These are phyloP conservation scores for Isoetes engelmannii DNA, from an alignment of 83 land plant species.

Conservation along the genomic window DNA sequence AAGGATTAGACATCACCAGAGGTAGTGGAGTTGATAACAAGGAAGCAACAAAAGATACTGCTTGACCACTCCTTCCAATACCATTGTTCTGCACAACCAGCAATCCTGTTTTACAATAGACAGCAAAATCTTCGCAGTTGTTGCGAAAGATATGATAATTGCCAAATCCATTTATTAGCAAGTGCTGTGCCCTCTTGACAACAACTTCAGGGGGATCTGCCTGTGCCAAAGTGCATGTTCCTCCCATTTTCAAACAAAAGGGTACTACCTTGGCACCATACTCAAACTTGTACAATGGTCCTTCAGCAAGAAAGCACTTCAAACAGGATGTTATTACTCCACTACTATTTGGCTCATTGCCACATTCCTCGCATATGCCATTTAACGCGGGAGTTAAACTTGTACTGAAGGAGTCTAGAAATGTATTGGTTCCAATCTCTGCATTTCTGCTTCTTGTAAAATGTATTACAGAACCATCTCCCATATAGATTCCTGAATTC, in stretches of 20 bases:
- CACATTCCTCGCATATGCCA: conserved; percentile 37
- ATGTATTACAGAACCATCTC: too few species aligned
- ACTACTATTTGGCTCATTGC: conserved; percentile 26
- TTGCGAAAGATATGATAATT: conserved; percentile 62
- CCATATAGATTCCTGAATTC: too few species aligned
- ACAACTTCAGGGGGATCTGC: conserved; percentile 65
- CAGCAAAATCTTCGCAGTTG: conserved; percentile 92
- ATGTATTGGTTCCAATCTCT: too few species aligned
- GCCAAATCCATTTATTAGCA: conserved; percentile 77
- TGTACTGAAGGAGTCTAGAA: too few species aligned
- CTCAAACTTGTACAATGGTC: conserved; percentile 6
- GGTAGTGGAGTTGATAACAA: neutral
- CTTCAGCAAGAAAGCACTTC: neutral
- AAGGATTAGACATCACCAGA: neutral
- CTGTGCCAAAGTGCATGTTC: conserved; percentile 72
- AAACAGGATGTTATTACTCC: conserved; percentile 21
- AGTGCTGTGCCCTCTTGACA: conserved; percentile 62
- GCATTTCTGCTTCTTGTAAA: too few species aligned
- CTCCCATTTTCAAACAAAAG: conserved; percentile 31
- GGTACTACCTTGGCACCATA: neutral
- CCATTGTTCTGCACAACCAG: conserved; percentile 33
- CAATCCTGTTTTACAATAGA: conserved; percentile 85
- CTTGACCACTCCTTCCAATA: conserved; percentile 72
- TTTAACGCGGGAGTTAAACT: too few species aligned
- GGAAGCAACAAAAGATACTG: conserved; percentile 39